Evolutionary conservation across 345 rosid genomes (phyloP), one percentile per base, ranked within the genome.

Genomic region (Murraya paniculata): DNA sequence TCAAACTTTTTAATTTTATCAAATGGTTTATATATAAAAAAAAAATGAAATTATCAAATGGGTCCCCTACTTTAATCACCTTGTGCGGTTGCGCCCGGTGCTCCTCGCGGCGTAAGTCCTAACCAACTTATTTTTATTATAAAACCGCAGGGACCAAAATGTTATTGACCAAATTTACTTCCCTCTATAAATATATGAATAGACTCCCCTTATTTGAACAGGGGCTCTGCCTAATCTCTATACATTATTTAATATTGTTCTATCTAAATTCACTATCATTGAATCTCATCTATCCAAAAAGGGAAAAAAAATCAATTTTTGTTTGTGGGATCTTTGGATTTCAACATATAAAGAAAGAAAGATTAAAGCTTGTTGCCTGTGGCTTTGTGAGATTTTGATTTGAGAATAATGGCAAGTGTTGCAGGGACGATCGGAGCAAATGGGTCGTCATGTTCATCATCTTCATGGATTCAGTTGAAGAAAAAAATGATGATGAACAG

Each of bases 381-480:
- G 68, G 39, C 39, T 31, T 64, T 30, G 18, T 31, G 35, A 18
- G 18, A 14, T 5, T 4, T 30, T 28, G 67, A 7, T 64, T 31
- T 31, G 38, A 7, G 18, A 2, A 30, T 9, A 71, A 72, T 72
- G 75, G 75, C 75, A 5, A 57, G 50, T 6, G 81, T 81, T 58
- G 67, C 25, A 7, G 82, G 85, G 16, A 60, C 85, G 77, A 82
- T 90, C 45, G 86, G 87, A 66, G 88, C 89, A 64, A 89, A 83
- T 27, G 87, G 89, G 6, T 85, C 74, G n/a, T 85, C 88, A 21
- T 77, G 68, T 48, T 57, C 80, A 39, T 79, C 89, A 2, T 78
- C 88, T 64, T 84, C 92, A 13, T 87, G 91, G 85, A 69, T 87
- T 59, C 85, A 84, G 18, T 64, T 83, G 24, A 86, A 77, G 83